Evolutionary conservation across 192 early-diverging fungal genomes (phyloP).

Genomic region (Thoreauomyces humboldtii): DNA sequence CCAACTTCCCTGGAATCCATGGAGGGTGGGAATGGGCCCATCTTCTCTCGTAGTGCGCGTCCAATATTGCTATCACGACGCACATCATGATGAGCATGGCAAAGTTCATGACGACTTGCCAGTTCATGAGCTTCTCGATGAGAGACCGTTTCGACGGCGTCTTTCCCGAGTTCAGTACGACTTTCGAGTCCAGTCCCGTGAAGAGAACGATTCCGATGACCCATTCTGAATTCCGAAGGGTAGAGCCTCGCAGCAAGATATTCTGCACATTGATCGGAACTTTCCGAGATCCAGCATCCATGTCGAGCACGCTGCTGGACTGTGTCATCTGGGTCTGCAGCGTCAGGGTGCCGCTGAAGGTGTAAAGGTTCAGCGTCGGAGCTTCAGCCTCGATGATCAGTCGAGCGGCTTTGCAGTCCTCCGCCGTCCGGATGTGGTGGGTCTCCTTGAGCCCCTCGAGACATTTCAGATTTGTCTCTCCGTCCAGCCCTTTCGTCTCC

Average conservation of each 20-base stretch:
- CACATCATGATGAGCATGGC: conserved; percentile 61
- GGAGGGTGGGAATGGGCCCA: neutral
- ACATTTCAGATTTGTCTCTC: conserved; percentile 95
- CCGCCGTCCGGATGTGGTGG: conserved; percentile 61
- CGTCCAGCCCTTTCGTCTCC: conserved; percentile 95
- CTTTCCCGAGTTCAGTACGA: conserved; percentile 83
- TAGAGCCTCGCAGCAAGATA: conserved; percentile 81
- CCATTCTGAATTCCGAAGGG: conserved; percentile 85
- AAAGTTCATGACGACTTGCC: conserved; percentile 53
- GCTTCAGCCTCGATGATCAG: conserved; percentile 41
- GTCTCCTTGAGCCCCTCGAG: conserved; percentile 66
- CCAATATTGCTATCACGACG: conserved; percentile 76
- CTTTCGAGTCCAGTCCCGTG: conserved; percentile 88
- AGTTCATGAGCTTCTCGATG: conserved; percentile 86
- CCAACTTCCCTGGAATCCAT: neutral
- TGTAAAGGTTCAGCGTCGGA: conserved; percentile 48
- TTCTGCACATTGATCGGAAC: conserved; percentile 75
- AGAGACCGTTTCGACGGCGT: conserved; percentile 83
- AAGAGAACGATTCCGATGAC: conserved; percentile 78
- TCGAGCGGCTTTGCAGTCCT: conserved; percentile 58
- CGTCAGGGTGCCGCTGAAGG: conserved; percentile 39
- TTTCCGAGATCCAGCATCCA: too few relatives aligned
- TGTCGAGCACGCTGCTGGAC: too few relatives aligned
- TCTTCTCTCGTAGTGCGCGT: neutral
- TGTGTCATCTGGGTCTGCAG: neutral